These are phyloP conservation scores for Bjerkandera adusta DNA, from an alignment of 1,284 basidiomycete species.

Conservation along the genomic window DNA sequence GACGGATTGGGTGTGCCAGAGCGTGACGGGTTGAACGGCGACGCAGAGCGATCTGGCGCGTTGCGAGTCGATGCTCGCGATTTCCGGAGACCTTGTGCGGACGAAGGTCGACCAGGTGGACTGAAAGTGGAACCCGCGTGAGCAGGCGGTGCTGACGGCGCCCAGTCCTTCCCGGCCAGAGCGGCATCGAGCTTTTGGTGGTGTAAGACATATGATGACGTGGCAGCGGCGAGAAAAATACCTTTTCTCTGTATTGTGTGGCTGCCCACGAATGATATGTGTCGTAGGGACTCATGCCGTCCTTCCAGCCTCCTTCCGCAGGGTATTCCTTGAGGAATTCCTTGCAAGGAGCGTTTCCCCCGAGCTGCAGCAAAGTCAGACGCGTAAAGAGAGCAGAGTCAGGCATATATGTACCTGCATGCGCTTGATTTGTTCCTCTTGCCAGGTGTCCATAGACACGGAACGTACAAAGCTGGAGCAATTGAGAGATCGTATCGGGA, in stretches of 20 bases:
- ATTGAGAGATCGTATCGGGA: constrained; percentile 17
- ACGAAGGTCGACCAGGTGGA: constrained; percentile 55
- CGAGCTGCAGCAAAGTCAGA: constrained; percentile 49
- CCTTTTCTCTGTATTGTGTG: constrained; percentile 89
- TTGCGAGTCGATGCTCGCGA: constrained; percentile 64
- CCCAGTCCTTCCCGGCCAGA: constrained; percentile 69
- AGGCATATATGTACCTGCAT: constrained; percentile 68
- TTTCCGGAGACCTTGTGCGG: constrained; percentile 75
- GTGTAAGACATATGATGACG: constrained; percentile 8
- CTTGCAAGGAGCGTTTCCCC: constrained; percentile 82
- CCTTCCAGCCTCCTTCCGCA: constrained; percentile 72
- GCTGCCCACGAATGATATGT: constrained; percentile 94
- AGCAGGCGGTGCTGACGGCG: constrained; percentile 62
- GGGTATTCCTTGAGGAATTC: constrained; percentile 79
- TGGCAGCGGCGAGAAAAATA: constrained; percentile 37
- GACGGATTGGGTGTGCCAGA: constrained; percentile 38
- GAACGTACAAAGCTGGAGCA: constrained; percentile 82
- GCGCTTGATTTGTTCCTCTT: constrained; percentile 83
- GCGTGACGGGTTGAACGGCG: constrained; percentile 47
- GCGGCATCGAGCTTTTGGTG: constrained; percentile 61
- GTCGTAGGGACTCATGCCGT: constrained; percentile 68
- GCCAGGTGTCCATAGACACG: constrained; percentile 96
- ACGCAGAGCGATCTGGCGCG: constrained; percentile 37
- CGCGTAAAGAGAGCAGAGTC: constrained; percentile 10
- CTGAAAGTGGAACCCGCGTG: constrained; percentile 33